Evolutionary conservation across 83 land plant species (phyloP).

Genomic region (Larix sibirica): DNA sequence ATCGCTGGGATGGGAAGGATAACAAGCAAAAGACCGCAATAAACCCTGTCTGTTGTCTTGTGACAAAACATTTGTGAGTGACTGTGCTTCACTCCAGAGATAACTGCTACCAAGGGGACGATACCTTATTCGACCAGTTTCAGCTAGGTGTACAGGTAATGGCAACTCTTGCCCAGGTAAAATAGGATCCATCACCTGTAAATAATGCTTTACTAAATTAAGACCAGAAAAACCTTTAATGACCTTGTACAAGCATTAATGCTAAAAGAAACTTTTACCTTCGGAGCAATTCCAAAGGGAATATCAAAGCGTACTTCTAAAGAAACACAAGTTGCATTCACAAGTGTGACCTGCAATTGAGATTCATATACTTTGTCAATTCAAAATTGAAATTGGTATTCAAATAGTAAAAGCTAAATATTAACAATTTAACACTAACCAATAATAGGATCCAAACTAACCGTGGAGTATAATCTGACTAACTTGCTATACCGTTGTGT

Average conservation of each 20-base stretch:
- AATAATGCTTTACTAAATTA: neutral
- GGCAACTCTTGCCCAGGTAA: slow-evolving; percentile 86
- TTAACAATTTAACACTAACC: neutral
- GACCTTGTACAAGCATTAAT: neutral
- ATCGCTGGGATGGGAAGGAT: slow-evolving; percentile 76
- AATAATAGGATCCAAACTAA: slow-evolving; percentile 28
- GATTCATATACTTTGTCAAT: neutral
- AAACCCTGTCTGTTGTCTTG: slow-evolving; percentile 44
- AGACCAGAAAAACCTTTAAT: neutral
- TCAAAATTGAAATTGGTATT: neutral
- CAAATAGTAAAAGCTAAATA: neutral
- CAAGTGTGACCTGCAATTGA: slow-evolving; percentile 66
- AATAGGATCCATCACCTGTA: slow-evolving; percentile 89
- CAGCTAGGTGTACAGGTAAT: slow-evolving; percentile 93
- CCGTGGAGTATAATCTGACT: slow-evolving; percentile 86
- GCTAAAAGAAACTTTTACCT: slow-evolving; percentile 48
- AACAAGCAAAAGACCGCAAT: slow-evolving; percentile 86
- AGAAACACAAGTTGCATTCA: slow-evolving; percentile 81
- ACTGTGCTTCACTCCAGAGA: slow-evolving; percentile 95
- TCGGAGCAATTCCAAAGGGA: slow-evolving; percentile 95
- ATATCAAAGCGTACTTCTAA: slow-evolving; percentile 96
- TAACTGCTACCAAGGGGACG: slow-evolving; percentile 75
- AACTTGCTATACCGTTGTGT: slow-evolving; percentile 82
- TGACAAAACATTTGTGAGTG: slow-evolving; percentile 63
- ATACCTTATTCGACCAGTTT: slow-evolving; percentile 86